Conservation (phyloP, 2,329 filamentous ascomycete genomes). For the Cordyceps militaris region DNA sequence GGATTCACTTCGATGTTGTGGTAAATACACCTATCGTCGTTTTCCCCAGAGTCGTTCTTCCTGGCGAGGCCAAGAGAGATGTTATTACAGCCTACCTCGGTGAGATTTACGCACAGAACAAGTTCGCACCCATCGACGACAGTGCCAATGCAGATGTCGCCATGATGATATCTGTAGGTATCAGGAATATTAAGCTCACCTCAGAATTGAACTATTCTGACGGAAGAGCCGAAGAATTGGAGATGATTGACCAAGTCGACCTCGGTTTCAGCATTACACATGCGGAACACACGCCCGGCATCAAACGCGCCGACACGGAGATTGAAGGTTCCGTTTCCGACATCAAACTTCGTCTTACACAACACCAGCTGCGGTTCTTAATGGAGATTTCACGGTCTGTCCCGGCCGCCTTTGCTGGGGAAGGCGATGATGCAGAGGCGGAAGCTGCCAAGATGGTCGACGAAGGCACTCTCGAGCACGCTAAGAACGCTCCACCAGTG, state of each 20-base stretch:
- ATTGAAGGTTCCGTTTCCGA: slow-evolving; percentile 89
- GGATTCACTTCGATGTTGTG: slow-evolving; percentile 88
- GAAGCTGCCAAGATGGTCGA: slow-evolving; percentile 71
- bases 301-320: slow-evolving; percentile 81
- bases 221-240: slow-evolving; percentile 71
- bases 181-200: slow-evolving; percentile 84
- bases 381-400: slow-evolving; percentile 83
- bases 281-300: slow-evolving; percentile 71
- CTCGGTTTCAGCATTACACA: slow-evolving; percentile 89
- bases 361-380: slow-evolving; percentile 84
- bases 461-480: slow-evolving; percentile 43
- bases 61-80: slow-evolving; percentile 66
- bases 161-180: slow-evolving; percentile 85
- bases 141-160: slow-evolving; percentile 64
- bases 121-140: slow-evolving; percentile 79
- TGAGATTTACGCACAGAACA: slow-evolving; percentile 95
- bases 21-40: slow-evolving; percentile 94
- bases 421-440: slow-evolving; percentile 63
- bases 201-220: slow-evolving; percentile 79
- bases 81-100: slow-evolving; percentile 87
- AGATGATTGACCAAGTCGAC: slow-evolving; percentile 96
- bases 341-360: slow-evolving; percentile 81
- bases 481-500: slow-evolving; percentile 29
- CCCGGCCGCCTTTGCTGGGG: slow-evolving; percentile 69
- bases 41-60: slow-evolving; percentile 73